These are phyloP conservation scores for Fusarium udum DNA, from an alignment of 2,329 filamentous ascomycete genomes.

Conservation along the genomic window DNA sequence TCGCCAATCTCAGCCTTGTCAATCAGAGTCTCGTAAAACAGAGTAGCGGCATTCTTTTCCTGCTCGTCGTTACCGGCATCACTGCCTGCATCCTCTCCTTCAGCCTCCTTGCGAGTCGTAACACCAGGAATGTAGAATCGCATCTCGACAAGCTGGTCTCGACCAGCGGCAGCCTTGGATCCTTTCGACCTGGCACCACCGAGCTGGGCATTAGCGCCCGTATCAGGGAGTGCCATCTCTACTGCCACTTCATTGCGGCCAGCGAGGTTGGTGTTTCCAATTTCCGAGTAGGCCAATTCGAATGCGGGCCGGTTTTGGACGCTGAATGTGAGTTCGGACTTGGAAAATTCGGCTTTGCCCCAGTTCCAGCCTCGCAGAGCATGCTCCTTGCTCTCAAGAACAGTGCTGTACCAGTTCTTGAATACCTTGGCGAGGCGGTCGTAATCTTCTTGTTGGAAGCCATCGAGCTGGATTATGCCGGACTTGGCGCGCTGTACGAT, in stretches of 20 bases:
- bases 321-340: slow-evolving; percentile 94
- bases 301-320: slow-evolving; percentile 97
- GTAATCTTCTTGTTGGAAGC: slow-evolving; percentile 93
- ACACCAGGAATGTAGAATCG: slow-evolving; percentile 97
- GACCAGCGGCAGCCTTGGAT: slow-evolving; percentile 87
- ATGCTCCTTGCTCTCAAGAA: slow-evolving; percentile 91
- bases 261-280: slow-evolving; percentile 96
- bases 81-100: slow-evolving; percentile 76
- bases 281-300: slow-evolving; percentile 96
- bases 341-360: slow-evolving; percentile 97
- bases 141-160: slow-evolving; percentile 97
- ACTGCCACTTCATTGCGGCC: slow-evolving; percentile 98
- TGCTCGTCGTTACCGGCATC: slow-evolving; percentile 60
- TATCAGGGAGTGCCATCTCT: slow-evolving; percentile 85
- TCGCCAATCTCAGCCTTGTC: slow-evolving; percentile 99
- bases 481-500: slow-evolving; percentile 80
- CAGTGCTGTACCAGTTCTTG: slow-evolving; percentile 98
- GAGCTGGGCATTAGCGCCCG: slow-evolving; percentile 76
- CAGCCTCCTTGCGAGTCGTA: slow-evolving; percentile 76
- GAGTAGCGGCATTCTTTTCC: slow-evolving; percentile 92
- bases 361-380: slow-evolving; percentile 98
- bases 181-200: slow-evolving; percentile 80
- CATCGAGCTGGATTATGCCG: slow-evolving; percentile 91
- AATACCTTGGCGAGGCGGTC: slow-evolving; percentile 92
- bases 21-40: slow-evolving; percentile 99